Evolutionary conservation across 164 flowering plant species (phyloP).

Genomic region (Chloranthus sessilifolius): DNA sequence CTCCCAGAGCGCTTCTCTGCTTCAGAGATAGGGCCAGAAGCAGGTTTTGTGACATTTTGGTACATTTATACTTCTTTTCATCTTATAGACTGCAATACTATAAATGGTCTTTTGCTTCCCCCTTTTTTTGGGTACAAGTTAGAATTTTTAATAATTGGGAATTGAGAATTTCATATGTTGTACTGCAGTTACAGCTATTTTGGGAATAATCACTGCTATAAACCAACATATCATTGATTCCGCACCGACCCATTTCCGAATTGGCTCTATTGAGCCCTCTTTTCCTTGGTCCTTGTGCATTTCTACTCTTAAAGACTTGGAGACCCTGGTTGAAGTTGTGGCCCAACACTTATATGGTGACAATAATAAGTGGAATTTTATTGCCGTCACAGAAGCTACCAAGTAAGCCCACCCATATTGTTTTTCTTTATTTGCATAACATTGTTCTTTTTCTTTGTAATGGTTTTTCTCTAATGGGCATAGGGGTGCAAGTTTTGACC

Average conservation of each 20-base stretch:
- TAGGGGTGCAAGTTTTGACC: no score
- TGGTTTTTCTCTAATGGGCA: neutral
- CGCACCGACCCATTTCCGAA: slow-evolving; percentile 33
- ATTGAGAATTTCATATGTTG: slow-evolving; percentile 1
- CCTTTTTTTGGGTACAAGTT: no score
- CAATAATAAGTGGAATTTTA: slow-evolving; percentile 86
- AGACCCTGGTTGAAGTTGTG: slow-evolving; percentile 84
- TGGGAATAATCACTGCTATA: slow-evolving; percentile 74
- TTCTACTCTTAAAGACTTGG: slow-evolving; percentile 77
- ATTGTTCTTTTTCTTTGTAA: neutral
- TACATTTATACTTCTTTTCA: slow-evolving; percentile 50
- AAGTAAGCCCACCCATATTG: slow-evolving; percentile 54
- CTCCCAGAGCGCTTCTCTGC: slow-evolving; percentile 88
- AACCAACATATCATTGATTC: slow-evolving; percentile 84
- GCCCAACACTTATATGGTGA: slow-evolving; percentile 80
- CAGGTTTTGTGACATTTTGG: slow-evolving; percentile 98
- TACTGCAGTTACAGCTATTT: slow-evolving; percentile 62
- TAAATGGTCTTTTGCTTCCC: neutral
- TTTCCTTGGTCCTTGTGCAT: slow-evolving; percentile 76
- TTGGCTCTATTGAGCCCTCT: slow-evolving; percentile 30
- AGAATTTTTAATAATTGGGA: neutral
- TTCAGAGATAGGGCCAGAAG: slow-evolving; percentile 98
- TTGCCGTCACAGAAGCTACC: slow-evolving; percentile 69
- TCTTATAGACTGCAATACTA: slow-evolving; percentile 6
- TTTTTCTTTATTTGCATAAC: neutral